These are phyloP conservation scores for Clonostachys sp. DNA, from an alignment of 2,329 filamentous ascomycete genomes.

Conservation along the genomic window DNA sequence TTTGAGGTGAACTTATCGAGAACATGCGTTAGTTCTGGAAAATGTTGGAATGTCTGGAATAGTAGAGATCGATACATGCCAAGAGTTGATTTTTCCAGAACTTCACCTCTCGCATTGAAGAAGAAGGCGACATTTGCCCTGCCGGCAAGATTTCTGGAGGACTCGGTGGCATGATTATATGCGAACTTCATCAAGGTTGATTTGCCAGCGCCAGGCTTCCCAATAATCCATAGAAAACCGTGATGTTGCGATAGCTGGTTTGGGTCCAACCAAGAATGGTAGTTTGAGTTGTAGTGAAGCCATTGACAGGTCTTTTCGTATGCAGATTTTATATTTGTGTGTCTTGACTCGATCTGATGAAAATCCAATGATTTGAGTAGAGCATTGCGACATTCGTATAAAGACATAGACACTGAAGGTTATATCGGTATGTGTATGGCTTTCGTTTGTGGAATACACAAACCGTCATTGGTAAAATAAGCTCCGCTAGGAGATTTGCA, in stretches of 20 bases:
- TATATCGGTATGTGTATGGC: no score
- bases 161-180: not conserved
- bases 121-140: slow-evolving; percentile 29
- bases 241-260: not conserved
- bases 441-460: no score
- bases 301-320: no score
- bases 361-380: slow-evolving; percentile 1
- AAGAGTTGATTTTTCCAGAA: slow-evolving; percentile 12
- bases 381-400: no score
- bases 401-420: no score
- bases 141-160: not conserved
- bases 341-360: slow-evolving; percentile 6
- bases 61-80: slow-evolving; percentile 48
- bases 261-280: not conserved
- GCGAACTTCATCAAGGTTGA: not conserved
- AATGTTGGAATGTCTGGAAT: slow-evolving; percentile 26
- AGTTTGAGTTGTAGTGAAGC: no score
- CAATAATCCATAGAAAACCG: not conserved
- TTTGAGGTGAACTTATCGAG: slow-evolving; percentile 14
- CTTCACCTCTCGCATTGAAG: slow-evolving; percentile 40
- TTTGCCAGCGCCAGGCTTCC: no score
- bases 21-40: slow-evolving; percentile 18
- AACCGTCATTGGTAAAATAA: no score
- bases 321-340: slow-evolving; percentile 1
- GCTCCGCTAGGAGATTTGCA: no score